Evolutionary conservation across 169 alveolate species (phyloP).

Genomic region (Plasmodium blacklocki): DNA sequence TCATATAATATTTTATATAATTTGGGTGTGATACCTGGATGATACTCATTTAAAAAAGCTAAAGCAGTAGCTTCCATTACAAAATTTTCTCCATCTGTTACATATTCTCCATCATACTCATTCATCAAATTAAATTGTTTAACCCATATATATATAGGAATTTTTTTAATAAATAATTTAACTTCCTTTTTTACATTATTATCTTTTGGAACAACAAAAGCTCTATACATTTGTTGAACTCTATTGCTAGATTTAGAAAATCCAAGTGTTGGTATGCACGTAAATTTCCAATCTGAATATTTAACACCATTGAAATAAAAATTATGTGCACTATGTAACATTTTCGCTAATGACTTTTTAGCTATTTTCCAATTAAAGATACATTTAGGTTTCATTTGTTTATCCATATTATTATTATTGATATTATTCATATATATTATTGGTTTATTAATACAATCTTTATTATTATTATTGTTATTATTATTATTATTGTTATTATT

Average conservation of each 20-base stretch:
- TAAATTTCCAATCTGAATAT: conserved; percentile 78
- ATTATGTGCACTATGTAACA: conserved; percentile 60
- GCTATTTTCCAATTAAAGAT: conserved; percentile 43
- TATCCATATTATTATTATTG: conserved; percentile 29
- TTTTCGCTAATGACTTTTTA: conserved; percentile 7
- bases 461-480: background rate
- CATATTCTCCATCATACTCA: conserved; percentile 83
- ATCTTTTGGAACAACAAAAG: conserved; percentile 44
- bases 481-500: background rate
- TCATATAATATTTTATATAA: conserved; percentile 81
- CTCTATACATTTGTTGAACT: conserved; percentile 81
- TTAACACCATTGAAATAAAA: conserved; percentile 77
- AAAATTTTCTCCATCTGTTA: conserved; percentile 88
- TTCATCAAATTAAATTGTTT: conserved; percentile 82
- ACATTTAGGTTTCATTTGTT: conserved; percentile 40
- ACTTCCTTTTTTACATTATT: conserved; percentile 30
- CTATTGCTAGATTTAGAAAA: conserved; percentile 83
- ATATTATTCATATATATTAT: background rate
- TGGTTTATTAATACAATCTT: background rate
- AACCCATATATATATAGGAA: conserved; percentile 85
- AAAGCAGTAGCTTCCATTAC: conserved; percentile 88
- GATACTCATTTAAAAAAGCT: conserved; percentile 78
- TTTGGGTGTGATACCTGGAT: conserved; percentile 81
- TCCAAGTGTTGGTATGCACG: conserved; percentile 82
- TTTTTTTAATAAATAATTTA: conserved; percentile 80